Percentiles rank a stretch among this genome's conserved stretches.
Evolutionary conservation across 2,329 filamentous ascomycete genomes (phyloP).

Genomic region (Blastomyces percursus): DNA sequence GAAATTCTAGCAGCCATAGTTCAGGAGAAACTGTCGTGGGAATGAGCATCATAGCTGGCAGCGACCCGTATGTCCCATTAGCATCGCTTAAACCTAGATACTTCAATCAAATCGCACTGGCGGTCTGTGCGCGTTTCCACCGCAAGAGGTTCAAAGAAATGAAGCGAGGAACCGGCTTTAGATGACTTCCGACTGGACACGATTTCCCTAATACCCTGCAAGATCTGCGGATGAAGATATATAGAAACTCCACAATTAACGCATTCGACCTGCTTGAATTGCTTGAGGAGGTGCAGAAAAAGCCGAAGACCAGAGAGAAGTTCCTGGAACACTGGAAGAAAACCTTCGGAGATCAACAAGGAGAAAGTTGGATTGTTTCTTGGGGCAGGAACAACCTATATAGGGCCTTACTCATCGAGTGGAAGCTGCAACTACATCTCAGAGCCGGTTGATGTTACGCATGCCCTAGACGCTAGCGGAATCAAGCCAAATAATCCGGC

Average conservation of each 20-base stretch:
- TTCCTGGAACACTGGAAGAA: not conserved
- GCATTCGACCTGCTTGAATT: not conserved
- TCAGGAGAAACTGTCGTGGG: not conserved
- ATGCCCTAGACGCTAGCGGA: not conserved
- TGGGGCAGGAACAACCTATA: constrained; percentile 1
- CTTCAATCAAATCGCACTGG: not conserved
- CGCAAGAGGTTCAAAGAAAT: not conserved
- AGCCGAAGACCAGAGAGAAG: not conserved
- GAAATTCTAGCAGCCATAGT: constrained; percentile 1
- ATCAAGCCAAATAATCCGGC: not conserved
- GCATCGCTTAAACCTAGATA: not conserved
- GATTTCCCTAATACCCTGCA: not conserved
- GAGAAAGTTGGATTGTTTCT: constrained; percentile 1
- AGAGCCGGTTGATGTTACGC: not conserved
- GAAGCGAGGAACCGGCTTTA: not conserved
- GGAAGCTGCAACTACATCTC: constrained; percentile 1
- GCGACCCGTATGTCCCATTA: not conserved
- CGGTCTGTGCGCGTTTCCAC: not conserved
- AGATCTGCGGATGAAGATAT: not conserved
- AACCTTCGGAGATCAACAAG: not conserved
- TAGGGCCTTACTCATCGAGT: constrained; percentile 4
- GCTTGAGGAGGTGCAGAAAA: constrained; percentile 3
- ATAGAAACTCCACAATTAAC: not conserved
- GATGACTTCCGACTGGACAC: not conserved
- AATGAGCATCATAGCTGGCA: constrained; percentile 1